Evolutionary conservation across 208 protist genomes (phyloP).

Genomic region (Plasmodiophora brassicae): DNA sequence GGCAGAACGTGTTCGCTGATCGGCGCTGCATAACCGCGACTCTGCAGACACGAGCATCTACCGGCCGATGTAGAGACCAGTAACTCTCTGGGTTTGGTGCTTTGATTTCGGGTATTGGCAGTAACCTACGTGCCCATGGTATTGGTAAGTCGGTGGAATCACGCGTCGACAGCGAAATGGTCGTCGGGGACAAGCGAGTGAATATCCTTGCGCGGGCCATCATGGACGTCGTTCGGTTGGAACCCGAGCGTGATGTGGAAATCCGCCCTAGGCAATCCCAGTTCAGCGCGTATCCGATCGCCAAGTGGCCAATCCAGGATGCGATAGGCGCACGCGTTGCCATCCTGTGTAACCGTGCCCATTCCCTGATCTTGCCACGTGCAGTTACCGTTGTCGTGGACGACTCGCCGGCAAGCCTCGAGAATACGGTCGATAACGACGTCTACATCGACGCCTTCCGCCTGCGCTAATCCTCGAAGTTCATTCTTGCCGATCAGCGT

Average conservation of each 20-base stretch:
- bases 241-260: not conserved
- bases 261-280: not conserved
- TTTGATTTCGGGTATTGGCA: too few relatives aligned
- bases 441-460: too few relatives aligned
- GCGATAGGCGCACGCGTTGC: not conserved
- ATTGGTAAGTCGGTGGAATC: too few relatives aligned
- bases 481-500: not conserved
- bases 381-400: not conserved
- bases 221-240: not conserved
- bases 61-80: too few relatives aligned
- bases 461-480: not conserved
- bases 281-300: not conserved
- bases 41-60: too few relatives aligned
- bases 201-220: not conserved
- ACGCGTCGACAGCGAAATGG: too few relatives aligned
- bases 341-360: not conserved
- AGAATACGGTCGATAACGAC: not conserved
- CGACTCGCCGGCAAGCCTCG: not conserved
- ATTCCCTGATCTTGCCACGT: not conserved
- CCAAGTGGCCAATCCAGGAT: not conserved
- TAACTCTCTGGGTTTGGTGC: too few relatives aligned
- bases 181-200: not conserved
- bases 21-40: too few relatives aligned
- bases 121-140: too few relatives aligned
- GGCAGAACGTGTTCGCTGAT: too few relatives aligned